Evolutionary conservation across 768 basidiomycete genomes (phyloP), one percentile per base, ranked within the genome.

Genomic region (Asterophora parasitica): DNA sequence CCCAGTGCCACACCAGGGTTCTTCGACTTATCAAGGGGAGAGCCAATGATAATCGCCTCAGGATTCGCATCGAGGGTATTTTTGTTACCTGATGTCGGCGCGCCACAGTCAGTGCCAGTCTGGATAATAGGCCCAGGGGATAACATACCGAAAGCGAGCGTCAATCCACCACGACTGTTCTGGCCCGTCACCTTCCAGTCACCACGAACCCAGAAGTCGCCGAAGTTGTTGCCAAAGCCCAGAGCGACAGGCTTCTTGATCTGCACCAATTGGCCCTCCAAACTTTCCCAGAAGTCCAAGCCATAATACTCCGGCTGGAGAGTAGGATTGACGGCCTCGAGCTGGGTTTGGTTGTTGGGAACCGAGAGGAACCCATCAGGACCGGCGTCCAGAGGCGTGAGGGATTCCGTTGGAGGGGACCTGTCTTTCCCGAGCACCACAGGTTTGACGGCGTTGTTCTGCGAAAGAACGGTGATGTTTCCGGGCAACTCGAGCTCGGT

Each of bases 271-370:
- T 77, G 74, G 2, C 80, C 79, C 50, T 80, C 76, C 8, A 84
- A 68, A 55, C 77, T 79, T 57, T 78, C 72, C 80, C 81, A 84
- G 56, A 84, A 83, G 57, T 83, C 81, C 28, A 82, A 58, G 6
- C 81, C 82, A 48, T 67, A 82, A 36, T 67, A 61, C 20, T 74
- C 67, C 1, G 80, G 80, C 43, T 72, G 69, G 32, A 82, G 59
- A 4, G 70, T 69, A 6, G 71, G 64, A 52, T 83, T 77, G 4
- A 70, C 65, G 1, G 54, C 54, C 43, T 76, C 72, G 23, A 81
- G 58, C 13, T 61, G 70, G 39, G 68, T 75, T 12, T 65, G 61
- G 52, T 82, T 82, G 57, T 75, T 79, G 9, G 82, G 82, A 1
- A 74, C 69, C 7, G 75, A 74, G 2, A 82, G 66, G 62, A 74